Conservation (phyloP, 495 filamentous ascomycete genomes). For the Penicillium turbatum region DNA sequence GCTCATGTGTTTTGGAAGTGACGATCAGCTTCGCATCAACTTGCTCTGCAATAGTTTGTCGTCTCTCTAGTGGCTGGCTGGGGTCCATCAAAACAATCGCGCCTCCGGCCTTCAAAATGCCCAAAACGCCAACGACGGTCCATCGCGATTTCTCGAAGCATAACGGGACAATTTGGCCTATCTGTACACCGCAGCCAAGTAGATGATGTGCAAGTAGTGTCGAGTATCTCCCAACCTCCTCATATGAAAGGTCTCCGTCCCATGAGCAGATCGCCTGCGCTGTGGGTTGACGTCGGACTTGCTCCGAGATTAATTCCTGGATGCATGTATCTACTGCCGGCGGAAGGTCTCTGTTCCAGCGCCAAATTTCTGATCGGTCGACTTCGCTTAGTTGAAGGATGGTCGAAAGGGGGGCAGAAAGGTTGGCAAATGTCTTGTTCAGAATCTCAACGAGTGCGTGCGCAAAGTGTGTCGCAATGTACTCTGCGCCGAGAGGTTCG, state of each 20-base stretch:
- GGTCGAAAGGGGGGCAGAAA: too few species aligned
- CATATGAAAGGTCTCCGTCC: slow-evolving; percentile 25
- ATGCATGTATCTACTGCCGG: too few species aligned
- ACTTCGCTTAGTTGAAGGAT: too few species aligned
- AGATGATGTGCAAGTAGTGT: slow-evolving; percentile 8
- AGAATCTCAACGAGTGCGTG: too few species aligned
- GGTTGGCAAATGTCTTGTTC: too few species aligned
- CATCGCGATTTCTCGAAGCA: slow-evolving; percentile 24
- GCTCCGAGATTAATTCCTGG: too few species aligned
- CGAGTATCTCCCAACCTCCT: slow-evolving; percentile 4
- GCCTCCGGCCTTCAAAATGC: slow-evolving; percentile 36
- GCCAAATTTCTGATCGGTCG: too few species aligned
- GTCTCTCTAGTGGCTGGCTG: background rate
- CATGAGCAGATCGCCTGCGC: slow-evolving; percentile 32
- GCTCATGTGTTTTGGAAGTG: background rate
- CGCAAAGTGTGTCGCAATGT: too few species aligned
- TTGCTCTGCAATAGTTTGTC: background rate
- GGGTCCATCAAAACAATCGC: background rate
- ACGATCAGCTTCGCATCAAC: background rate
- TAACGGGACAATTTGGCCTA: slow-evolving; percentile 43
- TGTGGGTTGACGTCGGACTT: too few species aligned
- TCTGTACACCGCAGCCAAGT: slow-evolving; percentile 14
- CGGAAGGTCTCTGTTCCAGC: too few species aligned
- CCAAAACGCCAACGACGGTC: slow-evolving; percentile 24
- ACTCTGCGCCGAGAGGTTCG: too few species aligned